A percentile compares a stretch with the other conserved stretches of the same genome.
These are phyloP conservation scores for Coemansia sp. DNA, from an alignment of 192 early-diverging fungal genomes.

Conservation along the genomic window DNA sequence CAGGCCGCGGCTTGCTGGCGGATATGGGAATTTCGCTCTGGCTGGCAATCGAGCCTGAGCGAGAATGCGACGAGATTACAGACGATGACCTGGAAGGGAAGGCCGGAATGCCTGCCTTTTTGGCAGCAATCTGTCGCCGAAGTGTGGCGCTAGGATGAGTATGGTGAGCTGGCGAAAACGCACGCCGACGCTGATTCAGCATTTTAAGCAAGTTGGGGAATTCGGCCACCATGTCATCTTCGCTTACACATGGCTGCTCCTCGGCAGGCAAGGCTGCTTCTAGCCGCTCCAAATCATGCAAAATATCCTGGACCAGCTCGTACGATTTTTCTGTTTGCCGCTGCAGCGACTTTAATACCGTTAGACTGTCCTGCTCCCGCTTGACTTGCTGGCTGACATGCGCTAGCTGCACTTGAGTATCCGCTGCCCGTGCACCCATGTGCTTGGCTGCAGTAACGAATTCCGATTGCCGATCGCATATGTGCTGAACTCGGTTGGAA, in stretches of 20 bases:
- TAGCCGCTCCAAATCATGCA: conserved; percentile 48
- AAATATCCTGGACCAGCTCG: conserved; percentile 48
- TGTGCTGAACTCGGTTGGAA: conserved; percentile 27
- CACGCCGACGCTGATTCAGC: conserved; percentile 22
- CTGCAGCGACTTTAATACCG: conserved; percentile 39
- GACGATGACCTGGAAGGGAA: conserved; percentile 38
- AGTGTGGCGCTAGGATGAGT: conserved; percentile 21
- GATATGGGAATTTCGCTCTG: conserved; percentile 6
- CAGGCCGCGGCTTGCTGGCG: conserved; percentile 13
- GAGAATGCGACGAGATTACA: conserved; percentile 9
- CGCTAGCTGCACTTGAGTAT: conserved; percentile 20
- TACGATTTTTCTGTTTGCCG: conserved; percentile 51
- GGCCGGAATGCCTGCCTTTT: conserved; percentile 21
- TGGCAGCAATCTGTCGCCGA: conserved; percentile 35
- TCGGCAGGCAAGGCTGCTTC: conserved; percentile 27
- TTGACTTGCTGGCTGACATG: conserved; percentile 33
- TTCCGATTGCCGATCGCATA: conserved; percentile 41
- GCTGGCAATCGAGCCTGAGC: conserved; percentile 5
- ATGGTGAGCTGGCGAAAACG: conserved; percentile 14
- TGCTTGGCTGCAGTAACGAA: conserved; percentile 32
- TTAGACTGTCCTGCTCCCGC: conserved; percentile 29
- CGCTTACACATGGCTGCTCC: conserved; percentile 18
- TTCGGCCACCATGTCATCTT: conserved; percentile 13
- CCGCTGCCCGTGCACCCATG: conserved; percentile 26
- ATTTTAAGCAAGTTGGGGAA: conserved; percentile 18